A percentile compares a stretch with the other conserved stretches of the same genome.
Conservation (phyloP, 192 early-diverging fungal species). For the Coemansia sp. region DNA sequence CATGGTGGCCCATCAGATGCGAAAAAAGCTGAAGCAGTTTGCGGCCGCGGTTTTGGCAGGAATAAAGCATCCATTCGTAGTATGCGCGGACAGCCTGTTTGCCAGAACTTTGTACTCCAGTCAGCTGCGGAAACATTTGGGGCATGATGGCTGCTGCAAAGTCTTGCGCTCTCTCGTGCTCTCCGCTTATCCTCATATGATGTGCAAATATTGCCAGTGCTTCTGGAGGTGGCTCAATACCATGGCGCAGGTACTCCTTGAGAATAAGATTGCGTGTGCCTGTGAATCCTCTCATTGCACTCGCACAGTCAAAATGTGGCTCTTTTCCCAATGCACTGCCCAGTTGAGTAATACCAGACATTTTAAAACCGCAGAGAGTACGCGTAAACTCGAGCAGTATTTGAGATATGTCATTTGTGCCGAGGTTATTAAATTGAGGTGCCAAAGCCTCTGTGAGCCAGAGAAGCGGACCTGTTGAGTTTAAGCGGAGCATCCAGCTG, state of each 20-base stretch:
- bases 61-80: constrained; percentile 29
- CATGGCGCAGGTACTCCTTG: constrained; percentile 24
- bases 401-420: background rate
- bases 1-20: constrained; percentile 28
- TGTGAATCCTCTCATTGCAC: constrained; percentile 7
- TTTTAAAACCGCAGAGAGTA: constrained; percentile 8
- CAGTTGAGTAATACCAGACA: constrained; percentile 3
- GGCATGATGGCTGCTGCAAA: constrained; percentile 20
- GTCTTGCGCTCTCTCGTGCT: background rate
- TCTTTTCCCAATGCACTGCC: background rate
- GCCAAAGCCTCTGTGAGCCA: constrained; percentile 6
- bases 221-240: constrained; percentile 21
- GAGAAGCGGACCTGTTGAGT: constrained; percentile 11
- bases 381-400: constrained; percentile 14
- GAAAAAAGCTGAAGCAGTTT: constrained; percentile 22
- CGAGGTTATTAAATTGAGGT: background rate
- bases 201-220: constrained; percentile 18
- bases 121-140: constrained; percentile 9
- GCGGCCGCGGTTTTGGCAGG: background rate
- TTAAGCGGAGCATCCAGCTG: constrained; percentile 18
- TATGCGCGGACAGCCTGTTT: constrained; percentile 11
- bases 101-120: background rate
- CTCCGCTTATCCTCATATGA: constrained; percentile 13
- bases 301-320: background rate
- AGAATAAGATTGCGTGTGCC: constrained; percentile 10